Conservation (phyloP, 495 filamentous ascomycete species). For the Penicillium silybi region DNA sequence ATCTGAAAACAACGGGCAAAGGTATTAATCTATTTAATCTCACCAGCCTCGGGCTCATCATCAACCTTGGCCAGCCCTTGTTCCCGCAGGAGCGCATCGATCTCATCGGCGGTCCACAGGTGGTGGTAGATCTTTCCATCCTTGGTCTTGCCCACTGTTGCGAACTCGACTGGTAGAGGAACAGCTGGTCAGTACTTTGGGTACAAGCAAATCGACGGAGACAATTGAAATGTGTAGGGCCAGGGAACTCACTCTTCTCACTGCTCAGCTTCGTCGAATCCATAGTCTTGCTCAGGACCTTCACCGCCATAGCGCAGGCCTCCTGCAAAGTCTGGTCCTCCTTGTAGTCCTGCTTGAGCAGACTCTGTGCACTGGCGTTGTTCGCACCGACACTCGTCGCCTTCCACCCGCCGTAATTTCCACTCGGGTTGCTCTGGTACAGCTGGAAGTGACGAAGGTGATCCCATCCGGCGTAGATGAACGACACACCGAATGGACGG, state of each 20-base stretch:
- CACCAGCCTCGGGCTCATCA: constrained; percentile 65
- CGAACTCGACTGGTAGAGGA: constrained; percentile 77
- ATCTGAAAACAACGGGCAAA: constrained; percentile 23
- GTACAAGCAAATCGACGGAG: not conserved
- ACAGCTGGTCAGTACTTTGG: constrained; percentile 28
- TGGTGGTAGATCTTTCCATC: constrained; percentile 96
- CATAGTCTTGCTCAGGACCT: constrained; percentile 99
- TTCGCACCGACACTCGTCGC: constrained; percentile 96
- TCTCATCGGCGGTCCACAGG: constrained; percentile 96
- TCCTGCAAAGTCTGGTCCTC: constrained; percentile 94
- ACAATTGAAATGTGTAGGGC: not conserved
- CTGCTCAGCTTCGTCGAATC: constrained; percentile 97
- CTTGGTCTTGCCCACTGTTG: constrained; percentile 93
- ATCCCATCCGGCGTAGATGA: constrained; percentile 99
- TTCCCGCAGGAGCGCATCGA: constrained; percentile 88
- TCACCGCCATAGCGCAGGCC: constrained; percentile 95
- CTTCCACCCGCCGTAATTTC: constrained; percentile 99
- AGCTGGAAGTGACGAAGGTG: constrained; percentile 94
- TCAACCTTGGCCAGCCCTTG: constrained; percentile 90
- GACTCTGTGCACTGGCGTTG: constrained; percentile 94
- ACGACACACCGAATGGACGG: constrained; percentile 95
- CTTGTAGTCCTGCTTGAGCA: constrained; percentile 99
- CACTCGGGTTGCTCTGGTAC: constrained; percentile 99
- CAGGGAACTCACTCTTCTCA: constrained; percentile 78
- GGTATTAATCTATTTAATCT: constrained; percentile 44